Evolutionary conservation across 331 rosid genomes (phyloP).

Genomic region (Malus hybrid): DNA sequence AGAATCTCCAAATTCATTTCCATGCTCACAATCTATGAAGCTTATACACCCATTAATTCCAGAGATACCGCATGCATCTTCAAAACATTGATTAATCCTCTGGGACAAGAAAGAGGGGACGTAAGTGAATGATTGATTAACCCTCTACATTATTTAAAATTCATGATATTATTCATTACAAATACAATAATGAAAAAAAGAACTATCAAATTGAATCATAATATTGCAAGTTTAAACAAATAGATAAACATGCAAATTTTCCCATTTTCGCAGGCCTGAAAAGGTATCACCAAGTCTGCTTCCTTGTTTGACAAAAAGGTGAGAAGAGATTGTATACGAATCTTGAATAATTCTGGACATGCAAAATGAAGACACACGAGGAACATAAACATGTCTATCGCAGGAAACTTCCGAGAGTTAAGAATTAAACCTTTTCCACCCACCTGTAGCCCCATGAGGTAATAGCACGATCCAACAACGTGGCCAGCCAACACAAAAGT

Average conservation of each 20-base stretch:
- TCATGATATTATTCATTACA: background rate
- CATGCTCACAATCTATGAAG: slow-evolving; percentile 65
- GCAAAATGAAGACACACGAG: background rate
- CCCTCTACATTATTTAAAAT: background rate
- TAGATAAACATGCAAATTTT: background rate
- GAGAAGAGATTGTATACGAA: background rate
- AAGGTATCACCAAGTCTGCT: background rate
- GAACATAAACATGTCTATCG: background rate
- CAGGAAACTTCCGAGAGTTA: background rate
- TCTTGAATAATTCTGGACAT: background rate
- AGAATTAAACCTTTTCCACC: slow-evolving; percentile 6
- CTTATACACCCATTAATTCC: background rate
- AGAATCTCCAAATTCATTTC: background rate
- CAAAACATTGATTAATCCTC: slow-evolving; percentile 85
- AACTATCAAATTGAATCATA: background rate
- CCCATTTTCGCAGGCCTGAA: background rate
- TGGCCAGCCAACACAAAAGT: slow-evolving; percentile 73
- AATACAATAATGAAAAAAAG: background rate
- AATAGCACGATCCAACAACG: slow-evolving; percentile 76
- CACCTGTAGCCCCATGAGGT: slow-evolving; percentile 86
- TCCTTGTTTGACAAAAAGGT: too few relatives aligned
- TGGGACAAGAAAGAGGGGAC: slow-evolving; percentile 23
- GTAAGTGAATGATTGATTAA: slow-evolving; percentile 3
- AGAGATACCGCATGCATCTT: slow-evolving; percentile 34
- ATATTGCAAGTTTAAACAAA: background rate